Conservation (phyloP, 257 asterid genomes). For the Echium plantagineum region DNA sequence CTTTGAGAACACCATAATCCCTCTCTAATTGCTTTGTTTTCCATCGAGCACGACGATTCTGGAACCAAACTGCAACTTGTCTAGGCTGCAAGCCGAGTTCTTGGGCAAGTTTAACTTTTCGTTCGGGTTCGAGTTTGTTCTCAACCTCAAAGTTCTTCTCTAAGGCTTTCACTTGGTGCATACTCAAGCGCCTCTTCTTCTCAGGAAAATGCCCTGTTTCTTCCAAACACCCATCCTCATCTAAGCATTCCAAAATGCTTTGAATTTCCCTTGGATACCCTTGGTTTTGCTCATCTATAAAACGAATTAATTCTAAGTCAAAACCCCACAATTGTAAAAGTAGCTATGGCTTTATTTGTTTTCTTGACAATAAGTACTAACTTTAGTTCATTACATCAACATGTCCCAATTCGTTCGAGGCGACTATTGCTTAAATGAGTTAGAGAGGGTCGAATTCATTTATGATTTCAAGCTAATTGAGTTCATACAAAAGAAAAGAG, state of each 20-base stretch:
- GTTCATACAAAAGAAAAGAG: slow-evolving; percentile 16
- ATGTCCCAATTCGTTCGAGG: no score
- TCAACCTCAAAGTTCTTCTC: slow-evolving; percentile 90
- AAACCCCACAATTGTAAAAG: not conserved
- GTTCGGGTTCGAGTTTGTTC: slow-evolving; percentile 80
- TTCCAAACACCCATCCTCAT: slow-evolving; percentile 65
- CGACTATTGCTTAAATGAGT: no score
- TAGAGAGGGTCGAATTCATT: no score
- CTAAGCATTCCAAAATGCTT: slow-evolving; percentile 60
- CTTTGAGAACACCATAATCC: slow-evolving; percentile 63
- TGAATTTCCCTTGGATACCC: slow-evolving; percentile 57
- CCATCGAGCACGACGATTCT: slow-evolving; percentile 87
- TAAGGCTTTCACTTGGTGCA: slow-evolving; percentile 74
- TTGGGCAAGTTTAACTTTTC: slow-evolving; percentile 73
- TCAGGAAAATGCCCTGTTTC: slow-evolving; percentile 51
- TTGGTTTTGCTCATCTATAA: slow-evolving; percentile 38
- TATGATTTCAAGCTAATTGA: slow-evolving; percentile 12
- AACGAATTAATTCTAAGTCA: slow-evolving; percentile 3
- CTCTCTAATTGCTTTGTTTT: slow-evolving; percentile 84
- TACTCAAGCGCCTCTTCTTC: slow-evolving; percentile 65
- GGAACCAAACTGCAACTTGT: slow-evolving; percentile 97
- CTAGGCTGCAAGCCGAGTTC: slow-evolving; percentile 88
- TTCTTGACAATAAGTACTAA: slow-evolving; percentile 23
- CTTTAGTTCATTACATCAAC: not conserved
- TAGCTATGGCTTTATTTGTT: slow-evolving; percentile 6